Percentiles rank a stretch among this genome's conserved stretches.
Evolutionary conservation across 2,329 filamentous ascomycete species (phyloP).

Genomic region (Penicillium freii): DNA sequence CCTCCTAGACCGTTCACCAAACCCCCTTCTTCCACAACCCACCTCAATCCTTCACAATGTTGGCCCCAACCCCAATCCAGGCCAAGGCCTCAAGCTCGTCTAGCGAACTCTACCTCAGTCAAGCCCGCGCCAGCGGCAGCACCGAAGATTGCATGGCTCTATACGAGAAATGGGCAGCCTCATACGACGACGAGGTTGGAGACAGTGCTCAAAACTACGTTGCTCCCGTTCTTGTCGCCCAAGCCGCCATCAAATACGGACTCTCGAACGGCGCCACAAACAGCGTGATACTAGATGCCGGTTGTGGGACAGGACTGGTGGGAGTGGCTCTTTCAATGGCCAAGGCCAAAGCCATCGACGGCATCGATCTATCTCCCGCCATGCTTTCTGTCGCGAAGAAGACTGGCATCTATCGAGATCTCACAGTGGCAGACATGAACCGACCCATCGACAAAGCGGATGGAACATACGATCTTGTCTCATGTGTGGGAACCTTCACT

Average conservation of each 20-base stretch:
- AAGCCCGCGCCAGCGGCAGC: conserved; percentile 38
- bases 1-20: background rate
- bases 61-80: conserved; percentile 1
- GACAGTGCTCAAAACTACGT: conserved; percentile 41
- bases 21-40: background rate
- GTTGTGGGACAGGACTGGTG: conserved; percentile 57
- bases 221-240: conserved; percentile 41
- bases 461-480: conserved; percentile 51
- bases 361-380: conserved; percentile 52
- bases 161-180: conserved; percentile 50
- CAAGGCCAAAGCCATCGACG: conserved; percentile 50
- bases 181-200: conserved; percentile 45
- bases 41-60: conserved; percentile 1
- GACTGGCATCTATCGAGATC: conserved; percentile 48
- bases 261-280: conserved; percentile 17
- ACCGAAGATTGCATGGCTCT: conserved; percentile 40
- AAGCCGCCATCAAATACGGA: conserved; percentile 29
- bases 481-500: conserved; percentile 57
- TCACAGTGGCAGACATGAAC: conserved; percentile 50
- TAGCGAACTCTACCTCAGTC: conserved; percentile 31
- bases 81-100: conserved; percentile 10
- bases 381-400: conserved; percentile 56
- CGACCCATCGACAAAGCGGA: conserved; percentile 42
- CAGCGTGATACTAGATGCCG: conserved; percentile 51
- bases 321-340: conserved; percentile 48